These are phyloP conservation scores for Candida succiphila DNA, from an alignment of 805 yeast genomes.

Conservation along the genomic window DNA sequence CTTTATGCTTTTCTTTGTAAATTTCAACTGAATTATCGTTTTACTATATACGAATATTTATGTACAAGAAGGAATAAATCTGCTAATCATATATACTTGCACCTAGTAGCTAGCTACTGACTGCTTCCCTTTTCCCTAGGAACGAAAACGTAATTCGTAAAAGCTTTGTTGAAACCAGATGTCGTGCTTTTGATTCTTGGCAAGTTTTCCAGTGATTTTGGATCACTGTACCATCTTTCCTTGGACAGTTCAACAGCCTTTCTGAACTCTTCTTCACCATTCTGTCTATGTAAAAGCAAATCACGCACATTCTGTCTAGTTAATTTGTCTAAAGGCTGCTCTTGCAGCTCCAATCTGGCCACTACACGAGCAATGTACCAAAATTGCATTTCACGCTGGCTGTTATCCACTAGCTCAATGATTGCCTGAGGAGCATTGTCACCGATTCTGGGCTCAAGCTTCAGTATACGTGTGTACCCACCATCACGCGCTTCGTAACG, in stretches of 20 bases:
- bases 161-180: conserved; percentile 21
- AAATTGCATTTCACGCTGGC: conserved; percentile 51
- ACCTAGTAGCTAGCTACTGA: too few species aligned
- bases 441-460: conserved; percentile 76
- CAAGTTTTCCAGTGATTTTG: conserved; percentile 6
- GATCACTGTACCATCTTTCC: conserved; percentile 28
- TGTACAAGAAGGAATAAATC: background rate
- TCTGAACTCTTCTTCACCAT: conserved; percentile 45
- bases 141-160: conserved; percentile 19
- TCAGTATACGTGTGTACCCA: conserved; percentile 81
- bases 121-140: too few species aligned
- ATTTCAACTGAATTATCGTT: background rate
- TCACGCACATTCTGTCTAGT: conserved; percentile 50
- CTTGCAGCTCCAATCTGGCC: conserved; percentile 68
- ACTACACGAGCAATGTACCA: conserved; percentile 76
- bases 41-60: background rate
- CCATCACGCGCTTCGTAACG: conserved; percentile 57
- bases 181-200: conserved; percentile 21
- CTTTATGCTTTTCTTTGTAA: background rate
- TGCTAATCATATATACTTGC: background rate
- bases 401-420: conserved; percentile 68
- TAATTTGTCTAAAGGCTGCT: conserved; percentile 37
- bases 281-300: conserved; percentile 32
- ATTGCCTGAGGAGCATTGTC: conserved; percentile 89
- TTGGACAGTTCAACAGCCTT: conserved; percentile 54